A percentile compares a stretch with the other conserved stretches of the same genome.
Evolutionary conservation across 805 yeast species (phyloP).

Genomic region (Soucietia sequanensis): DNA sequence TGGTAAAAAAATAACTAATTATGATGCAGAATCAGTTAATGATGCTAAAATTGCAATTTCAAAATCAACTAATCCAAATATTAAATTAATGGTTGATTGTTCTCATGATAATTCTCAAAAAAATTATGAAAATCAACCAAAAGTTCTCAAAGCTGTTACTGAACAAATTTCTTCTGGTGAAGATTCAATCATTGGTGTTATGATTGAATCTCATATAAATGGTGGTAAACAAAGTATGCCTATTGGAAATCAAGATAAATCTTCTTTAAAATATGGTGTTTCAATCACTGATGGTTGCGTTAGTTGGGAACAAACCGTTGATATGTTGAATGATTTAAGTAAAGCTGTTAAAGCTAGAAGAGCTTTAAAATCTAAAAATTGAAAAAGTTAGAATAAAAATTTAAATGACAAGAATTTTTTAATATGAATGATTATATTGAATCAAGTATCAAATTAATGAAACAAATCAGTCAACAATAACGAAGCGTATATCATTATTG

Average conservation of each 20-base stretch:
- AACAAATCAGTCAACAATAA: no score
- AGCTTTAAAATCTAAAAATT: slow-evolving; percentile 22
- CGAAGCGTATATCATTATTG: no score
- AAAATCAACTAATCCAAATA: slow-evolving; percentile 44
- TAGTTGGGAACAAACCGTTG: slow-evolving; percentile 83
- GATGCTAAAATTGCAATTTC: slow-evolving; percentile 67
- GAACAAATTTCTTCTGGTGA: slow-evolving; percentile 83
- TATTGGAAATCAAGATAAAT: slow-evolving; percentile 45
- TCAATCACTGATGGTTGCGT: slow-evolving; percentile 98
- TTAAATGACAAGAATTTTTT: no score
- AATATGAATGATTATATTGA: no score
- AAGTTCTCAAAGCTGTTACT: slow-evolving; percentile 79
- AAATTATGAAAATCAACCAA: slow-evolving; percentile 93
- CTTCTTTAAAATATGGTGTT: slow-evolving; percentile 83
- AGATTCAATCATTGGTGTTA: slow-evolving; percentile 78
- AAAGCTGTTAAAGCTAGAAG: slow-evolving; percentile 84
- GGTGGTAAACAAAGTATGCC: slow-evolving; percentile 91
- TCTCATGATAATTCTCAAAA: slow-evolving; percentile 97
- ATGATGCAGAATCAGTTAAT: slow-evolving; percentile 74
- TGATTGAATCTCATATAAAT: slow-evolving; percentile 90
- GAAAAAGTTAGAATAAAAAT: no score
- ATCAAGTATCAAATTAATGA: no score
- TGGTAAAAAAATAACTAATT: slow-evolving; percentile 92
- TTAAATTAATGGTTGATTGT: slow-evolving; percentile 89
- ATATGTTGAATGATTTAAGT: slow-evolving; percentile 75